Evolutionary conservation across 345 rosid genomes (phyloP).

Genomic region (Corchorus olitorius): DNA sequence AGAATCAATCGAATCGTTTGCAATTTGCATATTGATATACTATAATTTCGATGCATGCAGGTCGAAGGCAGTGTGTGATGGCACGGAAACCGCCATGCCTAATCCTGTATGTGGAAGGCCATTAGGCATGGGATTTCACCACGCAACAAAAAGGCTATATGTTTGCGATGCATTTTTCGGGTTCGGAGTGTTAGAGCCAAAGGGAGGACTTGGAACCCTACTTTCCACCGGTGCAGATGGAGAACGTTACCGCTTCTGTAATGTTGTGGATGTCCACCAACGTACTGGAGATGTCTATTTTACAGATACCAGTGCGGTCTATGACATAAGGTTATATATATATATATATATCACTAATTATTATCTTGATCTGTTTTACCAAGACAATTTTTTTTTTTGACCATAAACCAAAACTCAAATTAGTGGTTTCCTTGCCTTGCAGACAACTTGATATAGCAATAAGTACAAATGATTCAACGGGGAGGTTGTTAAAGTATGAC

Average conservation of each 20-base stretch:
- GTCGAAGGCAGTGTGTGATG: slow-evolving; percentile 9
- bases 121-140: slow-evolving; percentile 8
- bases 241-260: not conserved
- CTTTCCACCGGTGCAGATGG: slow-evolving; percentile 22
- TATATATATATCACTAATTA: not conserved
- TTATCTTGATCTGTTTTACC: not conserved
- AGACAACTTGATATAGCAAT: not conserved
- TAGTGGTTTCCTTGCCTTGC: not conserved
- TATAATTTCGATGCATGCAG: not conserved
- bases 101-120: slow-evolving; percentile 14
- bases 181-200: slow-evolving; percentile 12
- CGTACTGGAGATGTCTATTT: slow-evolving; percentile 21
- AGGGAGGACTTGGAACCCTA: slow-evolving; percentile 13
- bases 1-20: not conserved
- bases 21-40: not conserved
- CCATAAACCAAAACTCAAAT: not conserved
- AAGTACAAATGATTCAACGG: slow-evolving; percentile 14
- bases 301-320: slow-evolving; percentile 16
- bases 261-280: slow-evolving; percentile 22
- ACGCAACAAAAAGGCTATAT: not conserved
- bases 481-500: slow-evolving; percentile 27
- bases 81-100: not conserved
- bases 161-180: slow-evolving; percentile 25
- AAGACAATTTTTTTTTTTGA: not conserved
- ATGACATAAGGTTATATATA: slow-evolving; percentile 4